phyloP scores from a whole-genome alignment of 106 monocot genomes.

The Agapanthus africanus region DNA sequence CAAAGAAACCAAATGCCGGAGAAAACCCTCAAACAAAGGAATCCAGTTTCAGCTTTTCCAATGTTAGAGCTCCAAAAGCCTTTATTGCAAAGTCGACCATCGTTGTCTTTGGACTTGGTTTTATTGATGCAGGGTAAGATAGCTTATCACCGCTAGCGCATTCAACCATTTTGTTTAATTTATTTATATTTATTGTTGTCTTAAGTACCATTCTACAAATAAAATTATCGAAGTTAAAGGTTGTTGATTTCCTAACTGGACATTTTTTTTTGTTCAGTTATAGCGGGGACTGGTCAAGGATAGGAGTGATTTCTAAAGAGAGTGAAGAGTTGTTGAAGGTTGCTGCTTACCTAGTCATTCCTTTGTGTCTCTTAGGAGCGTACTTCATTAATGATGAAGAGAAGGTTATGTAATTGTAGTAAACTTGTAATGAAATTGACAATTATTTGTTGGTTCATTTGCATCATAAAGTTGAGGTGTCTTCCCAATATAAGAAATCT shows the following conservation, averaged over 20 bases:
- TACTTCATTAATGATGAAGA: conserved; percentile 23
- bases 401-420: not conserved
- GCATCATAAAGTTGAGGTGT: no score
- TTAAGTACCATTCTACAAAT: not conserved
- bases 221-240: no score
- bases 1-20: conserved; percentile 11
- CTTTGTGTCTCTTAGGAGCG: conserved; percentile 34
- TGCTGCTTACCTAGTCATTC: conserved; percentile 48
- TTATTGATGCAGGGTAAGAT: conserved; percentile 28
- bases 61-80: conserved; percentile 11
- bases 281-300: conserved; percentile 81
- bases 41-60: conserved; percentile 2
- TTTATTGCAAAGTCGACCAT: conserved; percentile 18
- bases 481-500: no score
- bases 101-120: conserved; percentile 14
- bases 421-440: not conserved
- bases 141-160: not conserved
- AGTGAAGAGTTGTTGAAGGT: conserved; percentile 55
- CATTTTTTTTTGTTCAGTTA: conserved; percentile 33
- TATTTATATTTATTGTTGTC: not conserved
- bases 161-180: not conserved
- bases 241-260: no score
- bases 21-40: conserved; percentile 4
- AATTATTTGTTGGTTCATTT: no score
- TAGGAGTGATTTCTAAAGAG: conserved; percentile 61